Percentiles rank a stretch among this genome's conserved stretches.
phyloP scores from a whole-genome alignment of 768 basidiomycete species.

The Suillus variegatus region DNA sequence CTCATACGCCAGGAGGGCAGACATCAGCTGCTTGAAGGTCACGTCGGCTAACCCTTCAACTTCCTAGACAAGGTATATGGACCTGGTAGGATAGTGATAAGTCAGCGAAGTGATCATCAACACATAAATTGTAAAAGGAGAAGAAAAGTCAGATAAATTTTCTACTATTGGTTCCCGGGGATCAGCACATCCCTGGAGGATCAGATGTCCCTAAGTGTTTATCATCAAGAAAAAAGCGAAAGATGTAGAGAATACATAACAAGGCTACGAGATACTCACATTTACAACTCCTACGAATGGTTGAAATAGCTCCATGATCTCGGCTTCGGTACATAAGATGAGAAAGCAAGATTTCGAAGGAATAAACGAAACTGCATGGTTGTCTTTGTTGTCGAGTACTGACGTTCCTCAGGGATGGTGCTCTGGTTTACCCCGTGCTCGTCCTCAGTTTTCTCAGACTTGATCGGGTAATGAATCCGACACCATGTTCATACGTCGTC shows the following conservation, averaged over 20 bases:
- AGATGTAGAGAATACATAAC: neutral
- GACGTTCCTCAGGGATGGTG: slow-evolving; percentile 6
- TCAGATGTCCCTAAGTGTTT: slow-evolving; percentile 53
- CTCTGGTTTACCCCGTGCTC: slow-evolving; percentile 35
- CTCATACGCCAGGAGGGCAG: slow-evolving; percentile 71
- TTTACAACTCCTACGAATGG: slow-evolving; percentile 74
- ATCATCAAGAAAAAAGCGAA: slow-evolving; percentile 35
- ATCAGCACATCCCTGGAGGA: slow-evolving; percentile 43
- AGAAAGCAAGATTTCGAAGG: slow-evolving; percentile 89
- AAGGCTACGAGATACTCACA: slow-evolving; percentile 46
- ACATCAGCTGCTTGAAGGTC: slow-evolving; percentile 43
- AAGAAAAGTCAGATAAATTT: slow-evolving; percentile 37
- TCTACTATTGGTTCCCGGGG: slow-evolving; percentile 57
- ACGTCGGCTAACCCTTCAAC: slow-evolving; percentile 66
- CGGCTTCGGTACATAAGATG: slow-evolving; percentile 74
- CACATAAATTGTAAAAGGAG: neutral
- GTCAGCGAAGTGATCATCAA: neutral
- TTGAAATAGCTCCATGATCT: slow-evolving; percentile 64
- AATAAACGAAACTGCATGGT: slow-evolving; percentile 80
- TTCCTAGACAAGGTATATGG: slow-evolving; percentile 50
- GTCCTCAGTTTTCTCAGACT: slow-evolving; percentile 63
- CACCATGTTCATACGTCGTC: slow-evolving; percentile 52
- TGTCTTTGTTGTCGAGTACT: slow-evolving; percentile 43
- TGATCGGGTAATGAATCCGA: slow-evolving; percentile 41
- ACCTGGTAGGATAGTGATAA: slow-evolving; percentile 35